Base-by-base conservation (phyloP, 2,329 filamentous ascomycete genomes). In the Calycina herbarum region DNA sequence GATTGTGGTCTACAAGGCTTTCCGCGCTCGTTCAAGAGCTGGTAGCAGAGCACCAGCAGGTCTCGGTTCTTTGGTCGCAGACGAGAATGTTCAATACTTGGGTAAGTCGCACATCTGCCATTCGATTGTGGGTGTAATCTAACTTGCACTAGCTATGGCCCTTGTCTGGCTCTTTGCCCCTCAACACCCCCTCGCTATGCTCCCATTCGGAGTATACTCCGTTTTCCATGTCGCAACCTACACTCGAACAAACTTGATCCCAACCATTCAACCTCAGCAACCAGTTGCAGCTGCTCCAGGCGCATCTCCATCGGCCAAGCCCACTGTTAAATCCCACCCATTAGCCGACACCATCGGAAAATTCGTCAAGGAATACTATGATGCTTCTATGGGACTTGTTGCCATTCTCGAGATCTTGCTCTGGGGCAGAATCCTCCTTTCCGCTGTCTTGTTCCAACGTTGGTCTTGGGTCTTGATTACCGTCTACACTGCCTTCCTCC, bases 311-410 rank as follows among this genome's bases (percentile, higher is more conserved):
- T 82, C 80, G 69, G 82, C 84, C 67, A 90, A 87, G 81, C 81
- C 82, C 40, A 84, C 85, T 68, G 78, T 76, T 67, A 74, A 73
- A 69, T 77, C 79, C 38, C 80, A 79, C 72, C 85, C 83, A 78
- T 80, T 93, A 64, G 89, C 91, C 63, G 93, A 97, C 68, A 86
- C 84, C 72, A 97, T 99, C 78, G 93, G 93, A 73, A 85, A 85
- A 74, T 99, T 99, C 75, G 93, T 99, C 78, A 98, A 98, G 88
- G 88, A 93, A 78, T 97, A 98, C 86, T 99, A 99, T 77, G 95
- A 99, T 78, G 82, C 87, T 68, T 96, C 93, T 79, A 99, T 99
- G 95, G 92, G 91, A 65, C 83, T 98, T 67, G 95, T 99, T 38
- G 91, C 94, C 45, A 82, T 84, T 58, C 91, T 99, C 66, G 95